These are phyloP conservation scores for Kluyveromyces wickerhamii DNA, from an alignment of 805 yeast genomes.

Conservation along the genomic window DNA sequence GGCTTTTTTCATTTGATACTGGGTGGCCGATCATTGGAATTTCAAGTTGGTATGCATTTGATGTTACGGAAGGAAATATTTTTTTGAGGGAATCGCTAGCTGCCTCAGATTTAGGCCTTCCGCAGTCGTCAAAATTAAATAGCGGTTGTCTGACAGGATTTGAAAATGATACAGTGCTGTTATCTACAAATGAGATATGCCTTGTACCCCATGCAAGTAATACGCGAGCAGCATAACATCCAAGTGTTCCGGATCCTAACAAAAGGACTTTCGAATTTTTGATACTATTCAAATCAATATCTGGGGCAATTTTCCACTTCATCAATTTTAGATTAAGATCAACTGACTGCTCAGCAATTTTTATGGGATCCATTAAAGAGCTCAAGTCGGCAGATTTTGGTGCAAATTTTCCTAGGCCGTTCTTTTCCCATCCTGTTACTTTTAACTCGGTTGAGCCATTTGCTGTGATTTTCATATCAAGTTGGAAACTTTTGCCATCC, in stretches of 20 bases:
- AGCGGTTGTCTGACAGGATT: conserved; percentile 95
- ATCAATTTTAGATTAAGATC: conserved; percentile 84
- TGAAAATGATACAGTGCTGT: conserved; percentile 79
- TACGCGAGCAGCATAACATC: conserved; percentile 82
- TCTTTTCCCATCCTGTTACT: conserved; percentile 87
- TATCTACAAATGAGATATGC: conserved; percentile 80
- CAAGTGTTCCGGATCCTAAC: conserved; percentile 95
- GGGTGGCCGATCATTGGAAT: conserved; percentile 98
- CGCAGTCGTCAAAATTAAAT: conserved; percentile 78
- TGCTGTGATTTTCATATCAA: conserved; percentile 15
- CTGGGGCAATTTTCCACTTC: conserved; percentile 95
- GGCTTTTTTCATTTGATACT: conserved; percentile 45
- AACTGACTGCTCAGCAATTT: conserved; percentile 84
- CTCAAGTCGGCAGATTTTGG: conserved; percentile 84
- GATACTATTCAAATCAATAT: conserved; percentile 59
- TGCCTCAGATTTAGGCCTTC: conserved; percentile 62
- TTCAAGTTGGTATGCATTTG: conserved; percentile 57
- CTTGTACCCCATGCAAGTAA: conserved; percentile 93
- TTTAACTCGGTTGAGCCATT: conserved; percentile 28
- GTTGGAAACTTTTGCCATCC: conserved; percentile 25
- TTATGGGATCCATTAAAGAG: conserved; percentile 67
- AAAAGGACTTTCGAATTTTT: conserved; percentile 57
- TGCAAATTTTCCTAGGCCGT: conserved; percentile 58
- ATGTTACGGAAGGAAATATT: conserved; percentile 70
- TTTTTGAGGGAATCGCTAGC: conserved; percentile 69